Evolutionary conservation across 495 filamentous ascomycete genomes (phyloP).

Genomic region (Talaromyces adpressus): DNA sequence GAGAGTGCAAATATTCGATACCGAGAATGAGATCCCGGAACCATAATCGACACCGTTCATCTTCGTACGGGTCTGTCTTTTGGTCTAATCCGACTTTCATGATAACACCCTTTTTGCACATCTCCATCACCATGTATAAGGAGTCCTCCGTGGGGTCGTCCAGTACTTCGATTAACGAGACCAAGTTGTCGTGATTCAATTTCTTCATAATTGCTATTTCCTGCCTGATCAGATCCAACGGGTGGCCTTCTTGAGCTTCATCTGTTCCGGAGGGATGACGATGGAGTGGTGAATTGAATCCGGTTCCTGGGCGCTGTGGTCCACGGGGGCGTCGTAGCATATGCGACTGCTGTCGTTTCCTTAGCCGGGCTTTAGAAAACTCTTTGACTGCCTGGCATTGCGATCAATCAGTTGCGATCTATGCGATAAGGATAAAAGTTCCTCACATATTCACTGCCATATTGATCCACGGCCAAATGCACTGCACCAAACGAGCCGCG

Average conservation of each 20-base stretch:
- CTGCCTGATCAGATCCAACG: slow-evolving; percentile 83
- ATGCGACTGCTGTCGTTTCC: slow-evolving; percentile 91
- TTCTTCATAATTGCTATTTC: slow-evolving; percentile 99
- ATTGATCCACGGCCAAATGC: slow-evolving; percentile 85
- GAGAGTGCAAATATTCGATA: slow-evolving; percentile 93
- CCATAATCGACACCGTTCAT: slow-evolving; percentile 80
- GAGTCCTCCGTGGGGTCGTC: slow-evolving; percentile 95
- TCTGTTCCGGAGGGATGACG: slow-evolving; percentile 41
- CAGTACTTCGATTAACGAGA: slow-evolving; percentile 86
- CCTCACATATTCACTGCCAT: slow-evolving; percentile 86
- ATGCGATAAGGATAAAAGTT: too few species aligned
- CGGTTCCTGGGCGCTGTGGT: slow-evolving; percentile 44
- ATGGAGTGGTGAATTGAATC: slow-evolving; percentile 59
- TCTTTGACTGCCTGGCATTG: slow-evolving; percentile 79
- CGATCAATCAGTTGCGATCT: too few species aligned
- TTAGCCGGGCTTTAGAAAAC: slow-evolving; percentile 86
- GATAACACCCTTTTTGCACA: slow-evolving; percentile 96
- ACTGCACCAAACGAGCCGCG: slow-evolving; percentile 93
- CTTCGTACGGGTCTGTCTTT: slow-evolving; percentile 71
- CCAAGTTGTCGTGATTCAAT: slow-evolving; percentile 85
- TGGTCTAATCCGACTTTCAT: slow-evolving; percentile 95
- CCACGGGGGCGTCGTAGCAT: slow-evolving; percentile 66
- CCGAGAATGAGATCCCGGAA: slow-evolving; percentile 94
- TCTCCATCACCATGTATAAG: slow-evolving; percentile 96
- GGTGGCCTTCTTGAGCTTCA: slow-evolving; percentile 59